Evolutionary conservation across 495 filamentous ascomycete genomes (phyloP), one percentile per base, ranked within the genome.

Genomic region (Pseudomonodictys pantanalensis): DNA sequence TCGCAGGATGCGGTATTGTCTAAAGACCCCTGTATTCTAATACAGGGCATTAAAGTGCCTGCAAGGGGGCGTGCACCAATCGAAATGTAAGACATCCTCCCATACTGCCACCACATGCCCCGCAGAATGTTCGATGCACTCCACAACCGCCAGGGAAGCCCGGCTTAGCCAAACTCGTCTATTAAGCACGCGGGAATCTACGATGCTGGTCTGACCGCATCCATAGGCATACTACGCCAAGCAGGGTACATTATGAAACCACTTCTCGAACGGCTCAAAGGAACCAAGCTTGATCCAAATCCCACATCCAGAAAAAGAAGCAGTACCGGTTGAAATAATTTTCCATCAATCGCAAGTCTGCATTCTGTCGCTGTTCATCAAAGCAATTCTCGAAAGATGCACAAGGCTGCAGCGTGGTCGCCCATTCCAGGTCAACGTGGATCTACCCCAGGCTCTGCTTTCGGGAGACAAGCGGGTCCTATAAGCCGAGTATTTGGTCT

Each of bases 231-330:
- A 22, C 22, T 4, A n/a, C 23, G 58, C 51, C 58, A 62, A 51
- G 58, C 0, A 11, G 10, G 3, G 2, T 56, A 56, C 12, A 56
- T 44, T 53, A n/a, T 1, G 26, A 41, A 22, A 25, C 6, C 9
- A 5, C 2, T 42, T 33, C n/a, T n/a, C 8, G 29, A 51, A 41
- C 58, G 58, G 58, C 52, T 30, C 50, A 62, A 55, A 29, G 52
- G 52, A 55, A 55, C n/a, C n/a, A n/a, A n/a, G n/a, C n/a, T n/a
- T n/a, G 20, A 5, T 2, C 2, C 2, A 26, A n/a, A 32, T 12
- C 23, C 52, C 30, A 12, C 35, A 29, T 55, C 6, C 12, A 44
- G 12, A 38, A 41, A 17, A 18, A 9, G 2, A 7, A 38, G 2
- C 24, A 15, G 32, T 7, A n/a, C 22, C 9, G 45, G 4, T 23